phyloP scores from a whole-genome alignment of 73 alveolate species.

The Stentor roeselii region DNA sequence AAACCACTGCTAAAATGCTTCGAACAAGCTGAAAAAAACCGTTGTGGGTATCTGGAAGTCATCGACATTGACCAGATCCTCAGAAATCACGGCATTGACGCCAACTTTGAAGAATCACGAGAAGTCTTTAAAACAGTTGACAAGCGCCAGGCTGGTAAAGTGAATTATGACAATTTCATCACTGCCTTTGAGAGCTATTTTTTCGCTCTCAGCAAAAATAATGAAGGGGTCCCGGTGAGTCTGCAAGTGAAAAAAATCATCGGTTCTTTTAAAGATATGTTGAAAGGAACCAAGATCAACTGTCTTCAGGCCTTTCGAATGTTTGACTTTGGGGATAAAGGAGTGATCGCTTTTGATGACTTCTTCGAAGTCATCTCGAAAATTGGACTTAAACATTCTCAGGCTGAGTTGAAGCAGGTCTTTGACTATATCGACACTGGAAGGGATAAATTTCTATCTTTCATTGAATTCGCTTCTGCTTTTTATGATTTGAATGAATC shows the following conservation, averaged over 20 bases:
- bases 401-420: neutral
- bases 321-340: neutral
- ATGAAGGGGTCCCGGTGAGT: too few species aligned
- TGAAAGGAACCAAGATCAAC: neutral
- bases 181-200: neutral
- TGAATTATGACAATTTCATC: neutral
- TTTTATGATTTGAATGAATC: constrained; percentile 6
- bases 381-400: neutral
- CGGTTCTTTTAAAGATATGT: neutral
- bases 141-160: neutral
- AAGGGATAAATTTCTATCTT: neutral
- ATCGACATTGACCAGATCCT: neutral
- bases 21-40: neutral
- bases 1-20: neutral
- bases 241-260: neutral
- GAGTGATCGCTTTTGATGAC: neutral
- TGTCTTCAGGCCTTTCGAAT: neutral
- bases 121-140: neutral
- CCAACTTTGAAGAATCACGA: neutral
- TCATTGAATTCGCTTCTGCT: neutral
- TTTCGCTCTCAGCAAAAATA: neutral
- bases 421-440: neutral
- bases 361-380: neutral
- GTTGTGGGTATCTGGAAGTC: neutral
- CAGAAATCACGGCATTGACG: neutral